A percentile compares a stretch with the other conserved stretches of the same genome.
Evolutionary conservation across 495 filamentous ascomycete species (phyloP).

Genomic region (Tetracladium setigerum): DNA sequence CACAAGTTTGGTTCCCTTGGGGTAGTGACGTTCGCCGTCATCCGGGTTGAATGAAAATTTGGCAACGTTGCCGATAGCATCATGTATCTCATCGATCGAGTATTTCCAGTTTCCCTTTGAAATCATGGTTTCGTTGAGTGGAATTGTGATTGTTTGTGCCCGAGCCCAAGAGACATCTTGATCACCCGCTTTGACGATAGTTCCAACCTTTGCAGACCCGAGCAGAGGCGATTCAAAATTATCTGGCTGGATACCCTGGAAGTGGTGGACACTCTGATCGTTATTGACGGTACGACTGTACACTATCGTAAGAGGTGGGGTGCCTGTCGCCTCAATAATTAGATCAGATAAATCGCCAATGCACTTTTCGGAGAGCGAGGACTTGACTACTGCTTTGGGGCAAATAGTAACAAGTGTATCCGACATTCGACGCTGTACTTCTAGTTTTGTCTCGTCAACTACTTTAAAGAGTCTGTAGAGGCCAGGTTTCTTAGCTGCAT

Average conservation of each 20-base stretch:
- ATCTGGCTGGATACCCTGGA: conserved; percentile 88
- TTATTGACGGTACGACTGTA: conserved; percentile 82
- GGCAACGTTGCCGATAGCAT: conserved; percentile 80
- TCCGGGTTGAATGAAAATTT: conserved; percentile 64
- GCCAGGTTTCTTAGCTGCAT: conserved; percentile 70
- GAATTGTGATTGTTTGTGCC: conserved; percentile 62
- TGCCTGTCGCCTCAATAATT: conserved; percentile 72
- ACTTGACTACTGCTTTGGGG: conserved; percentile 65
- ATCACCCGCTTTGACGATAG: conserved; percentile 44
- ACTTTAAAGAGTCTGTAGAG: conserved; percentile 79
- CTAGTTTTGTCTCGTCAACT: conserved; percentile 85
- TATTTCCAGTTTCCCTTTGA: conserved; percentile 77
- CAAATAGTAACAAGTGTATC: conserved; percentile 78
- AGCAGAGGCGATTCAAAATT: conserved; percentile 70
- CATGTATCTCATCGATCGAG: conserved; percentile 81
- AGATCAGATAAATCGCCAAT: conserved; percentile 81
- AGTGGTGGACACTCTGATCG: conserved; percentile 63
- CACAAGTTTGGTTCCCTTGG: conserved; percentile 54
- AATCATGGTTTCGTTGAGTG: conserved; percentile 81
- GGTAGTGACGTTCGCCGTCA: conserved; percentile 51
- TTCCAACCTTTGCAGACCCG: conserved; percentile 43
- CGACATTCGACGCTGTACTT: conserved; percentile 68
- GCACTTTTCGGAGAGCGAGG: conserved; percentile 56
- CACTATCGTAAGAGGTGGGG: conserved; percentile 84
- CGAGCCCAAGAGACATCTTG: conserved; percentile 75